phyloP scores from a whole-genome alignment of 768 basidiomycete genomes.

The Coprinopsis sp. region DNA sequence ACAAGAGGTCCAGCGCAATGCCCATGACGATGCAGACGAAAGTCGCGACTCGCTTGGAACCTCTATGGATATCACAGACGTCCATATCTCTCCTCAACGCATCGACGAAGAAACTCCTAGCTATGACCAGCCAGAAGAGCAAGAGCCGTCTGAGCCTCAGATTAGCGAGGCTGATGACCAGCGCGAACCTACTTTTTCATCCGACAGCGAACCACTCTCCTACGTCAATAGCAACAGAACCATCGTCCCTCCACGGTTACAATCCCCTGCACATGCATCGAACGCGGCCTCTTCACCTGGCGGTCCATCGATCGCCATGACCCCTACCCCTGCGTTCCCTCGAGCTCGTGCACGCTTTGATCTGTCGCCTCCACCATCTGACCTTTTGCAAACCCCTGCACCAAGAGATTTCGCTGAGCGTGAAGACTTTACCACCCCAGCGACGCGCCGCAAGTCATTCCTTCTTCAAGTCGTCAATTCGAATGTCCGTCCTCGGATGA shows the following conservation, averaged over 20 bases:
- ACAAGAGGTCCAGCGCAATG: constrained; percentile 12
- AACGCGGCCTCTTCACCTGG: constrained; percentile 43
- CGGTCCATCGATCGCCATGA: constrained; percentile 47
- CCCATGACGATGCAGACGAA: constrained; percentile 19
- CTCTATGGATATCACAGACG: constrained; percentile 54
- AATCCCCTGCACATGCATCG: constrained; percentile 32
- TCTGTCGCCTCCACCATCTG: constrained; percentile 39
- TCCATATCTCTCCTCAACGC: constrained; percentile 38
- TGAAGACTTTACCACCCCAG: constrained; percentile 59
- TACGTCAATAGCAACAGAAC: constrained; percentile 26
- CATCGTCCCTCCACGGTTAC: constrained; percentile 21
- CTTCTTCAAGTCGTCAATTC: constrained; percentile 82
- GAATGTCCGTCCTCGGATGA: constrained; percentile 68
- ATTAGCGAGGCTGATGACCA: constrained; percentile 14
- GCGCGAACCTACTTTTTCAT: constrained; percentile 68
- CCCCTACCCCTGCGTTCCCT: constrained; percentile 66
- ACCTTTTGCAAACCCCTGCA: constrained; percentile 34
- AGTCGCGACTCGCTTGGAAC: constrained; percentile 29
- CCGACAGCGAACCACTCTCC: constrained; percentile 49
- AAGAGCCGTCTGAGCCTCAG: constrained; percentile 11
- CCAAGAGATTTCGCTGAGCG: constrained; percentile 22
- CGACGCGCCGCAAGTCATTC: constrained; percentile 73
- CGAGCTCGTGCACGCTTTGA: constrained; percentile 60
- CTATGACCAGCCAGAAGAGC: constrained; percentile 15
- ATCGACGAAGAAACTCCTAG: constrained; percentile 18